phyloP scores from a whole-genome alignment of 1,284 basidiomycete genomes.

The Fistulinella cinereoalba region DNA sequence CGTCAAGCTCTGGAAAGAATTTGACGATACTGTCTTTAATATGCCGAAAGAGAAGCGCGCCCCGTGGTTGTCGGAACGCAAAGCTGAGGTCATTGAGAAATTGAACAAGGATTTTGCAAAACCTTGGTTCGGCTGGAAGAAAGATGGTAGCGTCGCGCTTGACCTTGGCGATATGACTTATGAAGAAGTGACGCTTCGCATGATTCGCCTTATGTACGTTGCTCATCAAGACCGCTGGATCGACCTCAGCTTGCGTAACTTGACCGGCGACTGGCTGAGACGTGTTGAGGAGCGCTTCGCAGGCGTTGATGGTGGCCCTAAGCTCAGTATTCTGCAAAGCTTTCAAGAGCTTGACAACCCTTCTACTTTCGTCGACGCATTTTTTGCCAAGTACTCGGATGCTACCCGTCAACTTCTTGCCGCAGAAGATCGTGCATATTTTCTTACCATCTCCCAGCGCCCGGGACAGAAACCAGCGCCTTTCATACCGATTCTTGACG shows the following conservation, averaged over 20 bases:
- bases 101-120: constrained; percentile 96
- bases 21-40: constrained; percentile 94
- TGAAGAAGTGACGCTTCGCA: constrained; percentile 89
- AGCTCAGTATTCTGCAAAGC: constrained; percentile 88
- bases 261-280: constrained; percentile 96
- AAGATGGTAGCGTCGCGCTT: constrained; percentile 78
- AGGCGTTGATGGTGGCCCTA: constrained; percentile 79
- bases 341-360: constrained; percentile 87
- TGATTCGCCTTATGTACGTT: constrained; percentile 94
- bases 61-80: constrained; percentile 85
- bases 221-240: constrained; percentile 91
- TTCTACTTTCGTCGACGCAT: constrained; percentile 69
- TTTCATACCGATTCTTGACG: constrained; percentile 97
- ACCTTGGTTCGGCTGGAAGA: constrained; percentile 96
- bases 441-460: constrained; percentile 92
- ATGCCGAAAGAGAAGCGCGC: constrained; percentile 92
- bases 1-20: constrained; percentile 98
- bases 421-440: constrained; percentile 94
- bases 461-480: constrained; percentile 98
- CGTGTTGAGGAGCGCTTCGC: constrained; percentile 97
- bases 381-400: constrained; percentile 84
- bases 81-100: constrained; percentile 87
- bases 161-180: constrained; percentile 98
- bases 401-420: constrained; percentile 86
- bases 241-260: constrained; percentile 89